A percentile compares a stretch with the other conserved stretches of the same genome.
Conservation (phyloP, 257 asterid species). For the Agastache rugosa region DNA sequence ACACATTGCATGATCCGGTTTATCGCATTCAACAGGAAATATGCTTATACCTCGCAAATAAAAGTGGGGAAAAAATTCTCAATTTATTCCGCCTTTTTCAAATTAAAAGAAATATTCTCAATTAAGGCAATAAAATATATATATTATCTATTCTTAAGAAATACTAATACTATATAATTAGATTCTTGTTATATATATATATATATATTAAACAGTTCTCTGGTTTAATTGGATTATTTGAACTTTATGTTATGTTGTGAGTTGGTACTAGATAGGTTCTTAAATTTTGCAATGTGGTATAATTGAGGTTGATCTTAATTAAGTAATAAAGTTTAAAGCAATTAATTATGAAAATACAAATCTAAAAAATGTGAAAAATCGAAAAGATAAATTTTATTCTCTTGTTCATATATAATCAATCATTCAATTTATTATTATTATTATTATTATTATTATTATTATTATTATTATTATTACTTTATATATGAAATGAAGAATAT, state of each 20-base stretch:
- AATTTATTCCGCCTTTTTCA: background rate
- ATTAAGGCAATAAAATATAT: too few species aligned
- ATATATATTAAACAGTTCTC: too few species aligned
- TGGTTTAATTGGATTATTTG: too few species aligned
- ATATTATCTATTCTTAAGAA: background rate
- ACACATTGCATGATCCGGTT: conserved; percentile 8
- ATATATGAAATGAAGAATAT: background rate
- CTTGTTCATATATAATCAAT: background rate
- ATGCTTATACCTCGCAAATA: conserved; percentile 16
- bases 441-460: background rate
- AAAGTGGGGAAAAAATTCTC: background rate
- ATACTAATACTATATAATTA: background rate
- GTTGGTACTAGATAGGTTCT: too few species aligned
- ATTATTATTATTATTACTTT: too few species aligned
- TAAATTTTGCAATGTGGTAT: too few species aligned
- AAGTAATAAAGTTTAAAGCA: too few species aligned
- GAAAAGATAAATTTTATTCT: background rate
- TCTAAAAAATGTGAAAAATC: too few species aligned
- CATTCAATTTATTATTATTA: background rate
- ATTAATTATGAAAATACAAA: background rate
- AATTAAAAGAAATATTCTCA: background rate
- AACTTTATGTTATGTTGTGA: too few species aligned
- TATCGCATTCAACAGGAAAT: conserved; percentile 2
- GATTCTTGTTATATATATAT: background rate
- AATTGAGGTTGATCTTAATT: too few species aligned